Evolutionary conservation across 2,329 filamentous ascomycete species (phyloP), one percentile per base, ranked within the genome.

Genomic region (Ophiocordyceps sinensis): DNA sequence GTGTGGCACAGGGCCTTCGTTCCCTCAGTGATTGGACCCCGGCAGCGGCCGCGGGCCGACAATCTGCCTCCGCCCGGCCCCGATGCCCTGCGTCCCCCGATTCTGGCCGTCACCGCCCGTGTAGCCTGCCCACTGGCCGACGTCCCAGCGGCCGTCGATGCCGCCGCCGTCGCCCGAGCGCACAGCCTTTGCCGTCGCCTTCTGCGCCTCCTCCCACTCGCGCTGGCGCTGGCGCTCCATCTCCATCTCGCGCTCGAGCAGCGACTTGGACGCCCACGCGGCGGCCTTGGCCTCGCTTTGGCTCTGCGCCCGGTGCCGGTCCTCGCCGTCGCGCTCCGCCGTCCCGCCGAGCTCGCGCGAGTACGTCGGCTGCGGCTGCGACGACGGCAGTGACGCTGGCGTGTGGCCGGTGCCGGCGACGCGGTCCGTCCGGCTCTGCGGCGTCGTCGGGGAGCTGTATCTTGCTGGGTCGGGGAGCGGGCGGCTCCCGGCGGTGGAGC

Each of bases 201-300:
- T 68, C 59, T 89, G 85, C 1, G 76, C 67, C 46, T 83, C 76
- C 57, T 91, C 84, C 85, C 85, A 88, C 56, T 88, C 83, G 42
- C 70, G 71, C 61, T 88, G 83, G 13, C 82, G 68, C 62, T 85
- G 75, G 9, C 83, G 70, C 59, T 88, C 83, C 55, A 81, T 68
- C 57, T 88, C 82, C 80, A 87, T 86, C 60, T 88, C 83, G 26
- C 80, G 75, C 61, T 87, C 83, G 2, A 87, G 70, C 10, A 87
- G 67, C 0, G 78, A 82, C 63, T 81, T 83, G 47, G 71, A 71
- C 1, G 77, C 77, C 72, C 71, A 77, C 0, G 74, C 32, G 32
- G 5, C 32, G 32, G 32, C 32, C 32, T 15, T 34, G 32, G 32
- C 15, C 32, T 73, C 70, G 38, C 63, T 59, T 52, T 82, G 77